Conservation (phyloP, 495 filamentous ascomycete genomes). For the Coniosporium apollinis region DNA sequence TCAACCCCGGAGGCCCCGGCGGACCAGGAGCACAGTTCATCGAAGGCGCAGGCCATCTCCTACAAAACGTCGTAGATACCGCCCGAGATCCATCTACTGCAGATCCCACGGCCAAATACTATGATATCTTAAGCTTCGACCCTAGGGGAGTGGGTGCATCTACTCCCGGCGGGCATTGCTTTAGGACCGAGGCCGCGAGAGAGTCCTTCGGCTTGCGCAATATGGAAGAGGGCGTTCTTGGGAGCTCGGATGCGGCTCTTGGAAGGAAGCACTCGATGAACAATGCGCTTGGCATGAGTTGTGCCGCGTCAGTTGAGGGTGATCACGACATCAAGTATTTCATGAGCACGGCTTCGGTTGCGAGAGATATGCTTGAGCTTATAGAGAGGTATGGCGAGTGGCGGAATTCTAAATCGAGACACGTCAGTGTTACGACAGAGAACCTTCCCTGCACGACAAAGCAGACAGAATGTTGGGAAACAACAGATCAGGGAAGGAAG, state of each 20-base stretch:
- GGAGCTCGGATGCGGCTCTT: constrained; percentile 21
- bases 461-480: neutral
- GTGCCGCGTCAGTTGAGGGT: constrained; percentile 9
- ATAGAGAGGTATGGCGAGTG: constrained; percentile 3
- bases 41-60: constrained; percentile 4
- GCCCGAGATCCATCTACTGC: constrained; percentile 5
- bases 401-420: neutral
- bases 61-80: constrained; percentile 26
- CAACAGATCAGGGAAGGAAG: neutral
- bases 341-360: constrained; percentile 10
- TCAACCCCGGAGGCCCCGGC: constrained; percentile 31
- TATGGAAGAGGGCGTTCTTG: constrained; percentile 17
- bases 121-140: constrained; percentile 40
- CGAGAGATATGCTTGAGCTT: constrained; percentile 13
- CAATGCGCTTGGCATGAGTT: constrained; percentile 18
- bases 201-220: constrained; percentile 18
- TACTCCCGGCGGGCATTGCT: constrained; percentile 29
- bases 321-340: constrained; percentile 23
- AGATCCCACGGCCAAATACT: constrained; percentile 24
- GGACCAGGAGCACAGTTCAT: constrained; percentile 23
- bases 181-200: constrained; percentile 12
- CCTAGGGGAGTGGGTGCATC: constrained; percentile 23
- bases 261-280: constrained; percentile 22
- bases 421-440: no score
- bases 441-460: no score